Evolutionary conservation across 2,329 filamentous ascomycete genomes (phyloP).

Genomic region (Venturia asperata): DNA sequence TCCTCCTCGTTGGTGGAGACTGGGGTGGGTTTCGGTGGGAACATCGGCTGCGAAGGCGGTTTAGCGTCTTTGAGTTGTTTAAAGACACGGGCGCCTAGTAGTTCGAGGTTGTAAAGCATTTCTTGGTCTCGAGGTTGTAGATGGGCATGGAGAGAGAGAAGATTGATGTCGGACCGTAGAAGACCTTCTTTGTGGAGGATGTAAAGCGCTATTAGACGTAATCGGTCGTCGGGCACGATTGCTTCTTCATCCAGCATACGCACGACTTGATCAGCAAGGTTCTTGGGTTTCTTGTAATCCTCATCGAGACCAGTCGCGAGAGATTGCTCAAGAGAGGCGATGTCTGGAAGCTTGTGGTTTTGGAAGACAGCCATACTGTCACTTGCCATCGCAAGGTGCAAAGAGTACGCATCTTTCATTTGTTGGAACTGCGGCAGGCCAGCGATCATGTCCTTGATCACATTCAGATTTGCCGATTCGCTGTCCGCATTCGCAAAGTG

Average conservation of each 20-base stretch:
- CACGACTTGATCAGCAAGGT: constrained; percentile 76
- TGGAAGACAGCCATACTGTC: constrained; percentile 95
- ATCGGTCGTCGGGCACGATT: constrained; percentile 63
- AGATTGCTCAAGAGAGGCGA: constrained; percentile 80
- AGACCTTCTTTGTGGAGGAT: constrained; percentile 80
- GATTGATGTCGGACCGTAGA: constrained; percentile 73
- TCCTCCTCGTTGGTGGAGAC: constrained; percentile 59
- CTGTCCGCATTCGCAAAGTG: constrained; percentile 67
- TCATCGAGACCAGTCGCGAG: constrained; percentile 90
- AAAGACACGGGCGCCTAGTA: constrained; percentile 69
- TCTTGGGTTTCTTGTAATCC: constrained; percentile 84
- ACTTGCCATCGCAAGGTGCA: constrained; percentile 94
- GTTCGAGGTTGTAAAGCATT: constrained; percentile 67
- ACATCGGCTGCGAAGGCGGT: constrained; percentile 58
- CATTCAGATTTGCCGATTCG: constrained; percentile 62
- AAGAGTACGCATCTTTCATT: constrained; percentile 88
- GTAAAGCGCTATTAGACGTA: constrained; percentile 81
- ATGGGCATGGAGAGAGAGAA: constrained; percentile 74
- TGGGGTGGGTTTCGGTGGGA: constrained; percentile 56
- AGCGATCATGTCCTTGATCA: constrained; percentile 95
- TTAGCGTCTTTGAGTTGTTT: constrained; percentile 71
- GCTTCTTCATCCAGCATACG: constrained; percentile 80
- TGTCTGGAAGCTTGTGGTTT: constrained; percentile 72
- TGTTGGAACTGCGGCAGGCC: constrained; percentile 91
- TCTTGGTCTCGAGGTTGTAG: constrained; percentile 68